Conservation (phyloP, 2,329 filamentous ascomycete genomes). For the Penicillium crustosum region DNA sequence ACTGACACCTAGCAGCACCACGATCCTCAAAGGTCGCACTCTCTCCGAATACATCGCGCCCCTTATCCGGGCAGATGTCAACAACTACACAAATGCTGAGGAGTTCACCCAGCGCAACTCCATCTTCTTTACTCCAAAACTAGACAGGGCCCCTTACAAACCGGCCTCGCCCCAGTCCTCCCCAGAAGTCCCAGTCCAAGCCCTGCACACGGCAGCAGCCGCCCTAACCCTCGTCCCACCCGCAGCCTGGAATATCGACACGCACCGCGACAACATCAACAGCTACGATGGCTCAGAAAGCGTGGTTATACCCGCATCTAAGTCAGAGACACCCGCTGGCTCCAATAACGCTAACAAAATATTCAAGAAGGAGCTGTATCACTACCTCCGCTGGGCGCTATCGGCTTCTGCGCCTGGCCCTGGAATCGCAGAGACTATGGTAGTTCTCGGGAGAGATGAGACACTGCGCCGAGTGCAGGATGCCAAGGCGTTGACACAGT, state of each 20-base stretch:
- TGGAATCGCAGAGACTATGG: constrained; percentile 54
- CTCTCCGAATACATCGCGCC: constrained; percentile 51
- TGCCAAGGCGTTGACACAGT: constrained; percentile 36
- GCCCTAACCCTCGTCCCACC: constrained; percentile 45
- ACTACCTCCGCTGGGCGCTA: constrained; percentile 59
- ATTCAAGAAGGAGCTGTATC: constrained; percentile 51
- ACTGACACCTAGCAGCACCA: constrained; percentile 21
- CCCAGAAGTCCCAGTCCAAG: constrained; percentile 33
- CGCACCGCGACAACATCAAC: constrained; percentile 42
- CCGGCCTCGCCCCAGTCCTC: constrained; percentile 18
- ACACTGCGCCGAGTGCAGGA: constrained; percentile 48
- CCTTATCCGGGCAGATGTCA: constrained; percentile 55
- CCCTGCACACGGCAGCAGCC: constrained; percentile 47
- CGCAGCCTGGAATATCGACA: constrained; percentile 42
- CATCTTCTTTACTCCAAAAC: constrained; percentile 56
- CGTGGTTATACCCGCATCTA: constrained; percentile 5
- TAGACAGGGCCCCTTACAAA: constrained; percentile 29
- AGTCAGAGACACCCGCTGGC: constrained; percentile 2
- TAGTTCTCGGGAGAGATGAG: constrained; percentile 55
- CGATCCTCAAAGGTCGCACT: constrained; percentile 33
- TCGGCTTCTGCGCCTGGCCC: constrained; percentile 55
- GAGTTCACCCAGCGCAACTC: constrained; percentile 58
- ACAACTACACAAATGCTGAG: constrained; percentile 57
- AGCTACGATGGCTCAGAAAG: constrained; percentile 32
- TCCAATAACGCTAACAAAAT: constrained; percentile 31